phyloP scores from a whole-genome alignment of 495 filamentous ascomycete species.

The Aspergillus saccharolyticus region DNA sequence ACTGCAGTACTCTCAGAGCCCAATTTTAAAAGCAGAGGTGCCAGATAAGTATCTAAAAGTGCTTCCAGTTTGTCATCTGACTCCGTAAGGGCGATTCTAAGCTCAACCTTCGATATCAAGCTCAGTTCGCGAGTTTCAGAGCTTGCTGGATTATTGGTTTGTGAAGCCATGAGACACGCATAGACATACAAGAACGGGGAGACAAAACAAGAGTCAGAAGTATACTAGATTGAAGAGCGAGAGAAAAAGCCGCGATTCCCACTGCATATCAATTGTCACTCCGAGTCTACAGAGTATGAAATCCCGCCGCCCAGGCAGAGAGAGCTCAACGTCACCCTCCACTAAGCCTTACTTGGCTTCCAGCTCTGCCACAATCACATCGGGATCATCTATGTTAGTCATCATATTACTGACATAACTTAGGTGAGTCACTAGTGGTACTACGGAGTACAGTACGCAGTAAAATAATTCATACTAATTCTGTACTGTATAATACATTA shows the following conservation, averaged over 20 bases:
- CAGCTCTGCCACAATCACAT: too few relatives aligned
- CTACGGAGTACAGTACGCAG: too few relatives aligned
- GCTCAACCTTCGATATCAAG: constrained; percentile 85
- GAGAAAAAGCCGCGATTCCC: too few relatives aligned
- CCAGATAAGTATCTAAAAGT: constrained; percentile 71
- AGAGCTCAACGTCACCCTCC: constrained; percentile 12
- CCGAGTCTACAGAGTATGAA: background rate
- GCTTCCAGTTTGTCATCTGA: constrained; percentile 76
- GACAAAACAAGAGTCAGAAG: too few relatives aligned
- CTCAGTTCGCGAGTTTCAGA: constrained; percentile 73
- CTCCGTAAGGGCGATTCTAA: constrained; percentile 79
- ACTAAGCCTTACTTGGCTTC: constrained; percentile 14
- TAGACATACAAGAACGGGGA: constrained; percentile 1
- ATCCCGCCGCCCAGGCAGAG: constrained; percentile 8
- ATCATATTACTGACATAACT: too few relatives aligned
- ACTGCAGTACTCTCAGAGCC: constrained; percentile 74
- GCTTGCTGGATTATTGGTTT: constrained; percentile 27
- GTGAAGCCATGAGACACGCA: constrained; percentile 38
- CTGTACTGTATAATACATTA: too few relatives aligned
- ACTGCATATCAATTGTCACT: too few relatives aligned
- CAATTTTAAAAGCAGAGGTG: constrained; percentile 78
- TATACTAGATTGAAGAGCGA: too few relatives aligned
- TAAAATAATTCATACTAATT: too few relatives aligned
- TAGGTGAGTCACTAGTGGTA: too few relatives aligned
- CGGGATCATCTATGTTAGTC: constrained; percentile 17